A percentile compares a stretch with the other conserved stretches of the same genome.
Conservation (phyloP, 1,284 basidiomycete genomes). For the Apiotrichum veenhuisii region DNA sequence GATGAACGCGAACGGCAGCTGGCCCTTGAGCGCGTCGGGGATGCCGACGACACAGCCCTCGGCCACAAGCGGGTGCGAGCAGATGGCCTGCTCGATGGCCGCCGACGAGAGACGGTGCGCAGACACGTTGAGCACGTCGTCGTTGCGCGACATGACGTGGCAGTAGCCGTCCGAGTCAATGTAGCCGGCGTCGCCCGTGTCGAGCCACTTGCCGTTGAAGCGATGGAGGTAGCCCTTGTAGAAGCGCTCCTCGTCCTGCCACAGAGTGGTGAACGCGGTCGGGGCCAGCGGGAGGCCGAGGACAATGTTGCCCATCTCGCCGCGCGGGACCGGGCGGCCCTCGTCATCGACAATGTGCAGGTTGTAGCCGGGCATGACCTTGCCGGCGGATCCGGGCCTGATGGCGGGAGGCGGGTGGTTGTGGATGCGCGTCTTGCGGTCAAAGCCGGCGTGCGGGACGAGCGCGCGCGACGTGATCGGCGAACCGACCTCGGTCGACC, state of each 20-base stretch:
- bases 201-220: conserved; percentile 52
- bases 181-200: conserved; percentile 89
- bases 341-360: conserved; percentile 24
- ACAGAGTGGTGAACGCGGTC: conserved; percentile 59
- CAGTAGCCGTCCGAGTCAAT: conserved; percentile 91
- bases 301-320: conserved; percentile 23
- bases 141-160: conserved; percentile 92
- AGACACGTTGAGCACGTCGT: conserved; percentile 65
- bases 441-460: conserved; percentile 60
- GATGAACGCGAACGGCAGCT: conserved; percentile 61
- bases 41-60: conserved; percentile 79
- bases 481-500: conserved; percentile 95
- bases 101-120: conserved; percentile 92
- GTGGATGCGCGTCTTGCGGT: conserved; percentile 38
- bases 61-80: conserved; percentile 83
- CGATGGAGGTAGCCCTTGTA: conserved; percentile 84
- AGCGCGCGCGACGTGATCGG: conserved; percentile 48
- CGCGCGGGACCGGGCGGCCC: conserved; percentile 13
- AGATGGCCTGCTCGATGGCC: conserved; percentile 90
- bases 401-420: conserved; percentile 11
- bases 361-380: conserved; percentile 23
- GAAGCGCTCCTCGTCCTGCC: conserved; percentile 79
- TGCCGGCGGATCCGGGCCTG: conserved; percentile 21
- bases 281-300: conserved; percentile 87
- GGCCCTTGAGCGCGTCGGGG: conserved; percentile 69